phyloP scores from a whole-genome alignment of 2,329 filamentous ascomycete species.

The Fonsecaea pedrosoi region DNA sequence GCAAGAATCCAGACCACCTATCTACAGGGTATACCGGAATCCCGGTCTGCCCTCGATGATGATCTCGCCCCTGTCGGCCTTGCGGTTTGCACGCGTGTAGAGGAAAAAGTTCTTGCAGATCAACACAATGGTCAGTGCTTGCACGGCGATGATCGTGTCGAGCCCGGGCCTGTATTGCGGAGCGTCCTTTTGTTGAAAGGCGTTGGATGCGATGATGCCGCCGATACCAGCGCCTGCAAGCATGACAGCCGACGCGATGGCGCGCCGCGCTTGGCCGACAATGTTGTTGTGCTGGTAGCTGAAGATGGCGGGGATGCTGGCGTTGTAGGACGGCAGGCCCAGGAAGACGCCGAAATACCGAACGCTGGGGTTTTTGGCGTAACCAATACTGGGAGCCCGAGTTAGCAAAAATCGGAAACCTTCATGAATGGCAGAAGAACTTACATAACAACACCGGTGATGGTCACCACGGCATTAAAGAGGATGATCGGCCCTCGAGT shows the following conservation, averaged over 20 bases:
- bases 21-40: slow-evolving; percentile 46
- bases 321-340: background rate
- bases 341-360: slow-evolving; percentile 10
- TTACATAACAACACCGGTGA: slow-evolving; percentile 7
- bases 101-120: slow-evolving; percentile 61
- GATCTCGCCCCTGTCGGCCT: slow-evolving; percentile 55
- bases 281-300: slow-evolving; percentile 17
- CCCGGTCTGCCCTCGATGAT: slow-evolving; percentile 56
- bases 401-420: no score
- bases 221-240: background rate
- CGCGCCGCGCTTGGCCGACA: background rate
- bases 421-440: background rate
- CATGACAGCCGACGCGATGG: background rate
- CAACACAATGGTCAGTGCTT: slow-evolving; percentile 63
- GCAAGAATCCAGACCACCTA: no score
- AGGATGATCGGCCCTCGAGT: slow-evolving; percentile 7
- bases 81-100: slow-evolving; percentile 60
- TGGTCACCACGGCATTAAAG: background rate
- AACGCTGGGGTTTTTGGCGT: background rate
- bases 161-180: slow-evolving; percentile 13
- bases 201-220: slow-evolving; percentile 2
- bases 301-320: slow-evolving; percentile 1
- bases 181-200: slow-evolving; percentile 15
- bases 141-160: slow-evolving; percentile 38
- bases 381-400: background rate